These are phyloP conservation scores for Nicotiana knightiana DNA, from an alignment of 257 asterid species.

Conservation along the genomic window DNA sequence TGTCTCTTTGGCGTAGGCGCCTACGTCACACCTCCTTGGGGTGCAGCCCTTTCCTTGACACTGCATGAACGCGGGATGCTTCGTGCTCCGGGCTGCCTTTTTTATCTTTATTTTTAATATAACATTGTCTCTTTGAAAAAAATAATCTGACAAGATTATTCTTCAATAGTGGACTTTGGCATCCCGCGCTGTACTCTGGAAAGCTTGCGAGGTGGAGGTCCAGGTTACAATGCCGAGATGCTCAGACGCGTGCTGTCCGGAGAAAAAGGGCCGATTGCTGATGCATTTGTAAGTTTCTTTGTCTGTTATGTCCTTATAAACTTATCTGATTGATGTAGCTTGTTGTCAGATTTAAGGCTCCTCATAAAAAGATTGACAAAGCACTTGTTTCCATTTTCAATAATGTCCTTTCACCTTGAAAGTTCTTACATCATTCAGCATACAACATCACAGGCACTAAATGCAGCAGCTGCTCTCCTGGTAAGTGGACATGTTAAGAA, in stretches of 20 bases:
- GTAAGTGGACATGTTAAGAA: slow-evolving; percentile 59
- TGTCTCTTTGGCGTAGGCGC: not conserved
- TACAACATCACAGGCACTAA: slow-evolving; percentile 50
- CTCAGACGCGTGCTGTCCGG: slow-evolving; percentile 63
- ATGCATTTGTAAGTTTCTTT: slow-evolving; percentile 58
- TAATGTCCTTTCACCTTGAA: not conserved
- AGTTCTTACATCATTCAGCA: not conserved
- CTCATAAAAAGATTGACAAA: not conserved
- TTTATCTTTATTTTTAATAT: not conserved
- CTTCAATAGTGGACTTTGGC: slow-evolving; percentile 53
- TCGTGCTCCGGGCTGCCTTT: too few relatives aligned
- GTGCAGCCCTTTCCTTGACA: too few relatives aligned
- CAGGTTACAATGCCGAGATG: slow-evolving; percentile 60
- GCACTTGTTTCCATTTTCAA: not conserved
- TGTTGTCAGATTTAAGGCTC: not conserved
- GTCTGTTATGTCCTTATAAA: not conserved
- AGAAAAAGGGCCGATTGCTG: slow-evolving; percentile 68
- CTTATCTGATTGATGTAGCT: not conserved
- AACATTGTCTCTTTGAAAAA: not conserved
- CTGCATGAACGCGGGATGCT: too few relatives aligned
- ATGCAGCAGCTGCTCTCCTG: slow-evolving; percentile 87
- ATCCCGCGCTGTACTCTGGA: slow-evolving; percentile 69
- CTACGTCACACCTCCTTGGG: too few relatives aligned
- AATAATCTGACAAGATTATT: not conserved
- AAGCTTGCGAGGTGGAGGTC: slow-evolving; percentile 66